These are phyloP conservation scores for Barnettozyma populi DNA, from an alignment of 805 yeast species.

Conservation along the genomic window DNA sequence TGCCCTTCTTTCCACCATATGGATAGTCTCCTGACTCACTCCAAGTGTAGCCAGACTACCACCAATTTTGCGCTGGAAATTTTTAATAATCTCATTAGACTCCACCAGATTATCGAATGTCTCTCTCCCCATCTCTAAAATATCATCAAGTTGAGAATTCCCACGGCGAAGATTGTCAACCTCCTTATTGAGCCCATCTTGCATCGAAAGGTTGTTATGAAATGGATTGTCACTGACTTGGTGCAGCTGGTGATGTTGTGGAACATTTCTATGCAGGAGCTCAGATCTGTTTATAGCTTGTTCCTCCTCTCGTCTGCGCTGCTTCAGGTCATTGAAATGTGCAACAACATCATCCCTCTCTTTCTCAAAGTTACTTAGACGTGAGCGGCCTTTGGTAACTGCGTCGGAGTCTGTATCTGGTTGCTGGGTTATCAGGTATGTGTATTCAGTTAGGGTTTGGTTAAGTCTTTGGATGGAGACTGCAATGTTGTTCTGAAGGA, in stretches of 20 bases:
- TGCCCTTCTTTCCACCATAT: slow-evolving; percentile 73
- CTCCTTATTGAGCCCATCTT: slow-evolving; percentile 64
- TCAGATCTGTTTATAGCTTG: slow-evolving; percentile 41
- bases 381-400: slow-evolving; percentile 44
- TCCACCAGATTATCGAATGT: slow-evolving; percentile 83
- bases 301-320: slow-evolving; percentile 28
- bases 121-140: slow-evolving; percentile 81
- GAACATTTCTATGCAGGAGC: slow-evolving; percentile 33
- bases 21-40: slow-evolving; percentile 78
- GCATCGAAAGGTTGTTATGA: slow-evolving; percentile 27
- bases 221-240: slow-evolving; percentile 25
- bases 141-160: slow-evolving; percentile 79
- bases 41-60: slow-evolving; percentile 76
- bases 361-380: slow-evolving; percentile 52
- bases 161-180: slow-evolving; percentile 59
- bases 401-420: not conserved
- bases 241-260: slow-evolving; percentile 17
- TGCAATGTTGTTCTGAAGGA: slow-evolving; percentile 36
- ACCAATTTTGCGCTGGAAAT: slow-evolving; percentile 58
- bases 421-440: slow-evolving; percentile 22
- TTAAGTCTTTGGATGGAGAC: slow-evolving; percentile 71
- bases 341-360: slow-evolving; percentile 28
- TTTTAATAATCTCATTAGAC: slow-evolving; percentile 67
- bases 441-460: slow-evolving; percentile 70
- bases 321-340: slow-evolving; percentile 32